Percentiles rank a stretch among this genome's conserved stretches.
phyloP scores from a whole-genome alignment of 2,329 filamentous ascomycete genomes.

The Colletotrichum nymphaeae region DNA sequence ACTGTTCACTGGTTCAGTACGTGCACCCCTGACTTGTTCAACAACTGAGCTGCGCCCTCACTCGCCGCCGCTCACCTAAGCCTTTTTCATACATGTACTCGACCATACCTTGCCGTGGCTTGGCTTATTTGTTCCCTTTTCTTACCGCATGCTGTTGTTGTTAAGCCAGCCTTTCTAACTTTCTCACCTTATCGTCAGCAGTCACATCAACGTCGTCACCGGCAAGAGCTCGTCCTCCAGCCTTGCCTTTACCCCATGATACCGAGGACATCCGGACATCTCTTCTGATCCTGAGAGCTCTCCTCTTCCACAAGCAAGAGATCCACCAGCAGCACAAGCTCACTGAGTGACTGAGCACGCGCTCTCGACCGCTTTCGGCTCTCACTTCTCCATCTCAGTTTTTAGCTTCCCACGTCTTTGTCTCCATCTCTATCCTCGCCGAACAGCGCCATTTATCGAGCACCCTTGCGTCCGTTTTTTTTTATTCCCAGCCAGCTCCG shows the following conservation, averaged over 20 bases:
- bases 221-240: neutral
- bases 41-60: neutral
- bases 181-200: neutral
- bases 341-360: neutral
- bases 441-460: conserved; percentile 18
- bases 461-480: conserved; percentile 19
- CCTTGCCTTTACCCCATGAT: conserved; percentile 8
- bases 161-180: neutral
- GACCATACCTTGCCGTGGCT: conserved; percentile 12
- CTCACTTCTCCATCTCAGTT: neutral
- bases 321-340: neutral
- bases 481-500: conserved; percentile 14
- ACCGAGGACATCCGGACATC: neutral
- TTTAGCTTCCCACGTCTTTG: neutral
- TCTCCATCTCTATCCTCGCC: neutral
- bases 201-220: neutral
- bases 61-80: conserved; percentile 17
- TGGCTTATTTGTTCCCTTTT: neutral
- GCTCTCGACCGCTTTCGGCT: conserved; percentile 19
- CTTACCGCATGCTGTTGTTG: conserved; percentile 1
- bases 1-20: conserved; percentile 8
- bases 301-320: neutral
- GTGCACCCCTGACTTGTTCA: conserved; percentile 22
- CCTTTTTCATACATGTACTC: conserved; percentile 1
- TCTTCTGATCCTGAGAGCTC: neutral